Evolutionary conservation across 1,139 yeast species (phyloP).

Genomic region (Nakaseomyces delphensis): DNA sequence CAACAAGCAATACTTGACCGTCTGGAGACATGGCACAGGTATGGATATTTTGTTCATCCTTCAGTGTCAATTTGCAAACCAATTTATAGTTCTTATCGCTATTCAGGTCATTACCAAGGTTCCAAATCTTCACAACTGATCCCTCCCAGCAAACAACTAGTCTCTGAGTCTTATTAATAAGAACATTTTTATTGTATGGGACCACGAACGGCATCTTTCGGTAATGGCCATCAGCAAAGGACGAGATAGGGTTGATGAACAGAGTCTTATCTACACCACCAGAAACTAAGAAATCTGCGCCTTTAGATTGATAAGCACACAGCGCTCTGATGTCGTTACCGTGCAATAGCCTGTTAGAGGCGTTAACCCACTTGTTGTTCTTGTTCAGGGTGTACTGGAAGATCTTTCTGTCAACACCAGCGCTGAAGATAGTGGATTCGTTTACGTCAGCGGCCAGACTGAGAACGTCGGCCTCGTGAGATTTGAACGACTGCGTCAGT

Average conservation of each 20-base stretch:
- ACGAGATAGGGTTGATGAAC: slow-evolving; percentile 56
- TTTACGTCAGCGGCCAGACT: slow-evolving; percentile 55
- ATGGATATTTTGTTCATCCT: slow-evolving; percentile 76
- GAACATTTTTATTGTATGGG: slow-evolving; percentile 49
- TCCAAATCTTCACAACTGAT: slow-evolving; percentile 77
- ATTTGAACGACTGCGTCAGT: slow-evolving; percentile 67
- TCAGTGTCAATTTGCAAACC: slow-evolving; percentile 55
- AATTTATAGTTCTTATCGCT: slow-evolving; percentile 33
- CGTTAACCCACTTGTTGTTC: slow-evolving; percentile 60
- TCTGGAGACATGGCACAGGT: slow-evolving; percentile 59
- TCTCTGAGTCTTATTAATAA: slow-evolving; percentile 41
- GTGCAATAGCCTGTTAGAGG: slow-evolving; percentile 71
- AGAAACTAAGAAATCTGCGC: slow-evolving; percentile 61
- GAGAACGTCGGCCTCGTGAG: slow-evolving; percentile 88
- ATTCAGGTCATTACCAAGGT: slow-evolving; percentile 32
- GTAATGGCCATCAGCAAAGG: slow-evolving; percentile 66
- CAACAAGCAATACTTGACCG: slow-evolving; percentile 60
- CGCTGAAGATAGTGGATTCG: slow-evolving; percentile 67
- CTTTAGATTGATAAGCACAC: slow-evolving; percentile 60
- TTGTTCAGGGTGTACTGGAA: slow-evolving; percentile 39
- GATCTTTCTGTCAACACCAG: slow-evolving; percentile 91
- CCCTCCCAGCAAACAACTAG: slow-evolving; percentile 73
- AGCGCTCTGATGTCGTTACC: slow-evolving; percentile 84
- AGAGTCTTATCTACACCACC: slow-evolving; percentile 86
- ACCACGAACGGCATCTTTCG: slow-evolving; percentile 58